Conservation (phyloP, 2,329 filamentous ascomycete species). For the Hypoxylon sp. region DNA sequence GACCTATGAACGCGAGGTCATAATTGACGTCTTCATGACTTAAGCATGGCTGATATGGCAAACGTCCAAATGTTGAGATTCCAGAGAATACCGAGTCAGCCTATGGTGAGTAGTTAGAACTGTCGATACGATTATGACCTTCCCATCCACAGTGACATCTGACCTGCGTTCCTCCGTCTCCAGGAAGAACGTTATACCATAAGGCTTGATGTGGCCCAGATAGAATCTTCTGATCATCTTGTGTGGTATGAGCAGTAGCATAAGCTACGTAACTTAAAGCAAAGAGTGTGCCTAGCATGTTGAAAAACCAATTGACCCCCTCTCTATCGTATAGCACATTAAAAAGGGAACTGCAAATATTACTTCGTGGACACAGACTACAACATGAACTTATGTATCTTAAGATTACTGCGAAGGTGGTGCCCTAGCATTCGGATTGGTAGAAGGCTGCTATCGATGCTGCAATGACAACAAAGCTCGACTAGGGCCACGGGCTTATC, state of each 20-base stretch:
- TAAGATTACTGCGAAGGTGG: constrained; percentile 20
- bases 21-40: constrained; percentile 78
- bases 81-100: constrained; percentile 91
- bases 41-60: constrained; percentile 84
- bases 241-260: constrained; percentile 71
- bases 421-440: constrained; percentile 32
- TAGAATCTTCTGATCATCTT: constrained; percentile 71
- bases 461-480: constrained; percentile 37
- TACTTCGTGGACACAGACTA: constrained; percentile 11
- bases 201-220: constrained; percentile 79
- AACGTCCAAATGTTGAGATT: constrained; percentile 86
- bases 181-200: constrained; percentile 88
- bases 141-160: constrained; percentile 34
- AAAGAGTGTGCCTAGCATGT: constrained; percentile 51
- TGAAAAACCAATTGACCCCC: constrained; percentile 20
- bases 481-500: constrained; percentile 43
- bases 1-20: constrained; percentile 88
- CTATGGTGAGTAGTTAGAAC: constrained; percentile 58
- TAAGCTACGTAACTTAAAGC: constrained; percentile 63
- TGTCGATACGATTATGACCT: constrained; percentile 6
- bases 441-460: constrained; percentile 40
- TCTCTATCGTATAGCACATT: not conserved
- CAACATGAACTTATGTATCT: constrained; percentile 25
- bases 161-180: constrained; percentile 87
- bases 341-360: constrained; percentile 1